phyloP scores from a whole-genome alignment of 352 stramenopile species.

The Pythium phragmiticola region DNA sequence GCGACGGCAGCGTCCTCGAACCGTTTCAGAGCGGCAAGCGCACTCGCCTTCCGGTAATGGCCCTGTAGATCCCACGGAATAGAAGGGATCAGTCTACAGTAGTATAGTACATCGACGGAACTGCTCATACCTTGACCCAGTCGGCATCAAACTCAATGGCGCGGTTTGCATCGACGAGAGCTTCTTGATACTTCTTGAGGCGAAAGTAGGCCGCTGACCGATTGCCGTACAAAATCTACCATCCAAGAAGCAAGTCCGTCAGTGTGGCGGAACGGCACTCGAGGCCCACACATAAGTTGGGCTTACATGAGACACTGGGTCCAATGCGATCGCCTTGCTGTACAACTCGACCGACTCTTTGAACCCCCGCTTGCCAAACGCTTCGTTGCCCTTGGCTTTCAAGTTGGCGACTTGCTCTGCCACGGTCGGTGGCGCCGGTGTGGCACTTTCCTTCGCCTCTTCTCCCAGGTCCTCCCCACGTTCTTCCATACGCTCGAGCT shows the following conservation, averaged over 20 bases:
- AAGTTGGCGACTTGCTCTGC: conserved; percentile 41
- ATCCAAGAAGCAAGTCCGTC: neutral
- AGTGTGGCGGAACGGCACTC: neutral
- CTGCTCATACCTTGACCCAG: conserved; percentile 67
- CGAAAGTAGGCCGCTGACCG: conserved; percentile 73
- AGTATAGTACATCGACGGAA: neutral
- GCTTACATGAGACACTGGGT: conserved; percentile 70
- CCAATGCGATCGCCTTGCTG: conserved; percentile 80
- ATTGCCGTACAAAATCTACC: conserved; percentile 82
- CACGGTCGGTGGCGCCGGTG: conserved; percentile 19
- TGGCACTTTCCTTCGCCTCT: conserved; percentile 34
- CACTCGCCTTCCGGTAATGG: conserved; percentile 75
- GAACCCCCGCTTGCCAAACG: conserved; percentile 78
- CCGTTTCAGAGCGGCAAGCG: conserved; percentile 58
- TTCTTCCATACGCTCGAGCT: conserved; percentile 69
- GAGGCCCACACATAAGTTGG: neutral
- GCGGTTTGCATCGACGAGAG: conserved; percentile 60
- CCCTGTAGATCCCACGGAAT: conserved; percentile 32
- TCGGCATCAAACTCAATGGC: conserved; percentile 61
- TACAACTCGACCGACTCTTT: conserved; percentile 81
- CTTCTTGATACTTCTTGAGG: conserved; percentile 64
- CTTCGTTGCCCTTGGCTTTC: conserved; percentile 78
- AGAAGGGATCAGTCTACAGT: too few species aligned
- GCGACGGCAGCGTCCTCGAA: conserved; percentile 63
- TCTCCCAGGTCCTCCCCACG: conserved; percentile 32